Conservation (phyloP, 176 grass and related monocot genomes). For the Paspalum vaginatum region DNA sequence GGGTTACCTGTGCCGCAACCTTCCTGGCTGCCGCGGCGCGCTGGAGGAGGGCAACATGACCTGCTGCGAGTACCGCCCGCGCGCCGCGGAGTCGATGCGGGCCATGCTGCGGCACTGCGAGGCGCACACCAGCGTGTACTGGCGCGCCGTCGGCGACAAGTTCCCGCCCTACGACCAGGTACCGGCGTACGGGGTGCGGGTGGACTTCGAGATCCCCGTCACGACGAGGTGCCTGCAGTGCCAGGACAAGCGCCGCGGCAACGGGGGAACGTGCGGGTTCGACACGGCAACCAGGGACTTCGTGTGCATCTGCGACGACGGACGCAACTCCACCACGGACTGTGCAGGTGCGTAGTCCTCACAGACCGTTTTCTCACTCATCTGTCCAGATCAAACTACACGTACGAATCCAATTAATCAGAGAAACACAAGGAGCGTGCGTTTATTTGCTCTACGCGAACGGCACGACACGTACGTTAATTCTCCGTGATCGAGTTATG, state of each 20-base stretch:
- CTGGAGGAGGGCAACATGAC: conserved; percentile 47
- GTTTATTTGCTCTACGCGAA: too few species aligned
- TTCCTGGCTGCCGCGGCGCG: conserved; percentile 65
- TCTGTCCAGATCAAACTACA: too few species aligned
- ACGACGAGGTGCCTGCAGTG: conserved; percentile 87
- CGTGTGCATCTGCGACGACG: conserved; percentile 75
- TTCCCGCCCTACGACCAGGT: conserved; percentile 87
- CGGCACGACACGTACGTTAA: too few species aligned
- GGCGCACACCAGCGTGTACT: conserved; percentile 76
- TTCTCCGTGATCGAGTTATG: too few species aligned
- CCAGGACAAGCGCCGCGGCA: conserved; percentile 59
- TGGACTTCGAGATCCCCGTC: conserved; percentile 91
- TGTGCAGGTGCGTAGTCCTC: conserved; percentile 58
- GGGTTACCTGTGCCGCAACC: conserved; percentile 84
- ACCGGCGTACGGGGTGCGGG: conserved; percentile 77
- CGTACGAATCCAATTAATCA: too few species aligned
- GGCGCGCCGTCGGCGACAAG: conserved; percentile 64
- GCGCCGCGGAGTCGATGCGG: conserved; percentile 68
- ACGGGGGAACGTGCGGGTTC: conserved; percentile 73
- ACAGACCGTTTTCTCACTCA: too few species aligned
- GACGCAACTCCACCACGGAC: conserved; percentile 68
- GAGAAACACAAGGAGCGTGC: too few species aligned
- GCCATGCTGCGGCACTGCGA: conserved; percentile 77
- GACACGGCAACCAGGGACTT: conserved; percentile 63
- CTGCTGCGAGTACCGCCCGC: conserved; percentile 78